A percentile compares a stretch with the other conserved stretches of the same genome.
These are phyloP conservation scores for Paramyrothecium sp. DNA, from an alignment of 2,329 filamentous ascomycete genomes.

Conservation along the genomic window DNA sequence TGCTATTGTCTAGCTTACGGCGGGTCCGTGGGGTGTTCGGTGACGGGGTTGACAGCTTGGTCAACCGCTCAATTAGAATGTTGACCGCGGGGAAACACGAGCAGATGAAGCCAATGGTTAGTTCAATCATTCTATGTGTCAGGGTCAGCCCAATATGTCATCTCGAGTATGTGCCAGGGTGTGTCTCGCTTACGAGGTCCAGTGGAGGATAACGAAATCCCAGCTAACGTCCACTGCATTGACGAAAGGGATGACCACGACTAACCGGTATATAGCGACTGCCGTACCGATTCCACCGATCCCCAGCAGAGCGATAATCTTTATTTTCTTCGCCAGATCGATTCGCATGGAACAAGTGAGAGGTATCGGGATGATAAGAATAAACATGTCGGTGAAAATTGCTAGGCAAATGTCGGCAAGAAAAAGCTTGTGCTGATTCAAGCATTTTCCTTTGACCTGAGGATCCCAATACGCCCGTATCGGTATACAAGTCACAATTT, in stretches of 20 bases:
- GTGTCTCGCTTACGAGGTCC: not conserved
- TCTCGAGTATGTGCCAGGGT: not conserved
- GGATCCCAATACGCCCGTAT: conserved; percentile 21
- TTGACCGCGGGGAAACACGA: conserved; percentile 23
- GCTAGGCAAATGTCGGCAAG: conserved; percentile 27
- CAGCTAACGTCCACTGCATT: conserved; percentile 17
- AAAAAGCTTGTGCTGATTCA: conserved; percentile 29
- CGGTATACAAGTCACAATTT: conserved; percentile 21
- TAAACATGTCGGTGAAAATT: conserved; percentile 29
- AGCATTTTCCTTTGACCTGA: conserved; percentile 18
- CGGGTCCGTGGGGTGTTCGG: not conserved
- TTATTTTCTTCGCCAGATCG: conserved; percentile 26
- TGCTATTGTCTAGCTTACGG: not conserved
- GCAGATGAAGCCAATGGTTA: conserved; percentile 22
- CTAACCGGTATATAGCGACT: conserved; percentile 24
- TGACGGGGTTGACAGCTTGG: not conserved
- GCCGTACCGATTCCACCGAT: conserved; percentile 25
- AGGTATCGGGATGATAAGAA: conserved; percentile 30
- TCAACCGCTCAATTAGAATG: conserved; percentile 7
- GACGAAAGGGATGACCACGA: conserved; percentile 17
- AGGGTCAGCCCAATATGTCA: not conserved
- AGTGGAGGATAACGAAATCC: conserved; percentile 16
- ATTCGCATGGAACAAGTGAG: conserved; percentile 27
- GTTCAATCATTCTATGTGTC: conserved; percentile 12
- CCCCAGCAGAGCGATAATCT: conserved; percentile 26